These are phyloP conservation scores for Henckelia pumila DNA, from an alignment of 257 asterid genomes.

Conservation along the genomic window DNA sequence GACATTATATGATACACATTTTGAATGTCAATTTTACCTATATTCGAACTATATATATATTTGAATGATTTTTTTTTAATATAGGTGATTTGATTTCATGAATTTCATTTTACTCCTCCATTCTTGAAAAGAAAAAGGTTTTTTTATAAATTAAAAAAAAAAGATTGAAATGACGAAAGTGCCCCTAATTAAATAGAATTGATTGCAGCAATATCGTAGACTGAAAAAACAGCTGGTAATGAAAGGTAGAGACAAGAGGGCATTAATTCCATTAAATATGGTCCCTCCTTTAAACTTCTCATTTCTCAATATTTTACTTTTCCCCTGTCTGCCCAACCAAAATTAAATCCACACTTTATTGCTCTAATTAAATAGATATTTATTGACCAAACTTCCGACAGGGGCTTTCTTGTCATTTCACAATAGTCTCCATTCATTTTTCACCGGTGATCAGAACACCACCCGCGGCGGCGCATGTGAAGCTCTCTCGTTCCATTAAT, in stretches of 20 bases:
- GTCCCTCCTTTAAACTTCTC: conserved; percentile 32
- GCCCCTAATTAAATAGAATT: conserved; percentile 24
- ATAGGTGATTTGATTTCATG: too few species aligned
- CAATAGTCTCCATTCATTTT: background rate
- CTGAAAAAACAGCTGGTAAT: conserved; percentile 32
- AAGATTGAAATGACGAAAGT: conserved; percentile 25
- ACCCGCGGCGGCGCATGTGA: conserved; percentile 19
- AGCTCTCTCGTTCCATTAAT: background rate
- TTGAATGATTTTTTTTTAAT: too few species aligned
- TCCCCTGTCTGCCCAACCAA: background rate
- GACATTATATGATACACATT: too few species aligned
- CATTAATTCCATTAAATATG: conserved; percentile 37
- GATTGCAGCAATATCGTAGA: conserved; percentile 21
- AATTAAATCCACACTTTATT: background rate
- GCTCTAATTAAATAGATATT: background rate
- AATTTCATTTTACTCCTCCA: too few species aligned
- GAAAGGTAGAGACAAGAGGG: conserved; percentile 23
- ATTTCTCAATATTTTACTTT: conserved; percentile 10
- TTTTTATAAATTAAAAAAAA: too few species aligned
- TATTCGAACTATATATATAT: too few species aligned
- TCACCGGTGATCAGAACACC: conserved; percentile 18
- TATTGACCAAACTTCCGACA: background rate
- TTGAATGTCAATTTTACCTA: too few species aligned
- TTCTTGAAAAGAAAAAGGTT: too few species aligned
- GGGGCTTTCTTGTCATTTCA: conserved; percentile 37